phyloP scores from a whole-genome alignment of 169 alveolate genomes.

The Plasmodium billcollinsi region DNA sequence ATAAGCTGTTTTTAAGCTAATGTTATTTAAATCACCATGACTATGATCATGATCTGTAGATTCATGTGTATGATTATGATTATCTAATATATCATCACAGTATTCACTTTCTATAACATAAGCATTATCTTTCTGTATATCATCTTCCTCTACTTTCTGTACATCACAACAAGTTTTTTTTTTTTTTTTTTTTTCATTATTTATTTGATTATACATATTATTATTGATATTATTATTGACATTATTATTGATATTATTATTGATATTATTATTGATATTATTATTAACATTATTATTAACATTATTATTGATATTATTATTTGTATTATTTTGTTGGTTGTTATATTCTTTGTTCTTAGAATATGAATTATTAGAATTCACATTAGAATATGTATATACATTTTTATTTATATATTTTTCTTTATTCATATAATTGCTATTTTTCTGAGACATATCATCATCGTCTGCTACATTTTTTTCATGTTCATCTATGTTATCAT shows the following conservation, averaged over 20 bases:
- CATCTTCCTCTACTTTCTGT: neutral
- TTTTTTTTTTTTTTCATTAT: constrained; percentile 18
- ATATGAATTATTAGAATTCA: no score
- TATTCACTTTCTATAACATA: constrained; percentile 10
- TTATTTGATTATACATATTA: neutral
- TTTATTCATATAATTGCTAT: no score
- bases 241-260: constrained; percentile 9
- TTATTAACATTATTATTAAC: constrained; percentile 5
- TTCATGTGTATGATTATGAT: constrained; percentile 12
- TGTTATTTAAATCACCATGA: constrained; percentile 82
- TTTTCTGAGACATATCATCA: neutral
- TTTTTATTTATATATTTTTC: no score
- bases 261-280: constrained; percentile 4
- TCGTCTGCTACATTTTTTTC: constrained; percentile 19
- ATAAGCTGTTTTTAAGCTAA: constrained; percentile 94
- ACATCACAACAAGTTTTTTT: constrained; percentile 12
- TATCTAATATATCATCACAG: constrained; percentile 15
- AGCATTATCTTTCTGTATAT: constrained; percentile 4
- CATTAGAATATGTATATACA: no score
- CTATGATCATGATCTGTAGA: constrained; percentile 29
- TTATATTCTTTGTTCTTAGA: neutral
- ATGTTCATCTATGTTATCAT: constrained; percentile 24
- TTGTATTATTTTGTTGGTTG: constrained; percentile 19
- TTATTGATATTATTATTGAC: constrained; percentile 3
- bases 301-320: constrained; percentile 4